Evolutionary conservation across 345 rosid species (phyloP).

Genomic region (Brassica juncea): DNA sequence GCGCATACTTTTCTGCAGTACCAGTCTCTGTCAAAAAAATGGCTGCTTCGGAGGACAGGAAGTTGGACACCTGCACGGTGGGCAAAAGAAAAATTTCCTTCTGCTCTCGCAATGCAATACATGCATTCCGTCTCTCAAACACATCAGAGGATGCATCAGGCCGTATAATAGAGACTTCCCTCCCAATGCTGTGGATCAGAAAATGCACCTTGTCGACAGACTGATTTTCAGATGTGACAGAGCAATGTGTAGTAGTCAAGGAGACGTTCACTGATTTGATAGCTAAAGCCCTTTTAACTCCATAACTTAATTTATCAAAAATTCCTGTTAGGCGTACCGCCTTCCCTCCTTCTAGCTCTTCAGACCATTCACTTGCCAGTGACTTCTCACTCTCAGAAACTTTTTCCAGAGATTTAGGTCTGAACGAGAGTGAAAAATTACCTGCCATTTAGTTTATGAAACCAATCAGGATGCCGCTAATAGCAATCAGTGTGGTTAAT

Average conservation of each 20-base stretch:
- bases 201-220: constrained; percentile 63
- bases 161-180: constrained; percentile 69
- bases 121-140: constrained; percentile 45
- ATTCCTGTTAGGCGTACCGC: constrained; percentile 84
- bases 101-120: constrained; percentile 72
- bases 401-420: constrained; percentile 66
- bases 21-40: constrained; percentile 73
- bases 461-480: constrained; percentile 19
- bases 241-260: constrained; percentile 68
- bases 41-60: constrained; percentile 65
- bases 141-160: constrained; percentile 56
- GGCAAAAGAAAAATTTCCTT: constrained; percentile 90
- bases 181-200: constrained; percentile 68
- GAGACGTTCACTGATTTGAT: constrained; percentile 59
- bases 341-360: constrained; percentile 85
- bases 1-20: constrained; percentile 41
- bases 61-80: constrained; percentile 76
- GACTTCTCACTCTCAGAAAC: constrained; percentile 43
- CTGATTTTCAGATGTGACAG: constrained; percentile 54
- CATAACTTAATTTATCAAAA: constrained; percentile 75
- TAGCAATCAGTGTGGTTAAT: constrained; percentile 1
- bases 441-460: constrained; percentile 54
- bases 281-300: constrained; percentile 71
- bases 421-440: constrained; percentile 83
- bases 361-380: constrained; percentile 78